These are phyloP conservation scores for Monosporascus sp. DNA, from an alignment of 2,329 filamentous ascomycete genomes.

Conservation along the genomic window DNA sequence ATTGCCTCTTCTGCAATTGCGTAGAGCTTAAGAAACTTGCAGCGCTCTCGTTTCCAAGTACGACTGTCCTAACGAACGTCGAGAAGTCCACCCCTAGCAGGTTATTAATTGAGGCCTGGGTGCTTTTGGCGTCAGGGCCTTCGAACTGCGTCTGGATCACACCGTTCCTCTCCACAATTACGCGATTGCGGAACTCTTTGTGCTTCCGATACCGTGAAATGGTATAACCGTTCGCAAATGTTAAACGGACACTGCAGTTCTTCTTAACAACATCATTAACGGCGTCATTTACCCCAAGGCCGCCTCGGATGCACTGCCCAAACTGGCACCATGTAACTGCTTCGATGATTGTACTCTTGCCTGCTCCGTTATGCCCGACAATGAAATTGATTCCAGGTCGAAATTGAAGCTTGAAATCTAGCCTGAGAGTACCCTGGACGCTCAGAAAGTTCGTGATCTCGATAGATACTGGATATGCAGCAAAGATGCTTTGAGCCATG, in stretches of 20 bases:
- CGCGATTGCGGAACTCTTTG: slow-evolving; percentile 17
- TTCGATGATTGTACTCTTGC: slow-evolving; percentile 30
- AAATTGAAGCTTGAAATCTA: slow-evolving; percentile 22
- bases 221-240: slow-evolving; percentile 26
- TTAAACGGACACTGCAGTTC: slow-evolving; percentile 24
- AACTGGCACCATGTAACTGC: slow-evolving; percentile 31
- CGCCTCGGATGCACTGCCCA: slow-evolving; percentile 25
- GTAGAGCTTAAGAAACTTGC: slow-evolving; percentile 27
- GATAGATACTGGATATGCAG: slow-evolving; percentile 19
- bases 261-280: slow-evolving; percentile 26
- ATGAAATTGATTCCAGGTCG: slow-evolving; percentile 24
- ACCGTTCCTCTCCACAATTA: slow-evolving; percentile 24
- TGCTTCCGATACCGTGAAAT: slow-evolving; percentile 26
- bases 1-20: slow-evolving; percentile 20
- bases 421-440: slow-evolving; percentile 20
- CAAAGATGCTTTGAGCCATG: slow-evolving; percentile 16
- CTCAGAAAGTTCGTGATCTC: slow-evolving; percentile 30
- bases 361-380: slow-evolving; percentile 26
- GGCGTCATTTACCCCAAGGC: slow-evolving; percentile 23
- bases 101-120: slow-evolving; percentile 24
- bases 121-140: slow-evolving; percentile 13
- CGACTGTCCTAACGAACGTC: slow-evolving; percentile 25
- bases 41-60: slow-evolving; percentile 28
- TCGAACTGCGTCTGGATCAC: slow-evolving; percentile 23
- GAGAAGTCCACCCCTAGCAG: slow-evolving; percentile 28